Evolutionary conservation across 1,139 yeast species (phyloP).

Genomic region (Pichia sp.): DNA sequence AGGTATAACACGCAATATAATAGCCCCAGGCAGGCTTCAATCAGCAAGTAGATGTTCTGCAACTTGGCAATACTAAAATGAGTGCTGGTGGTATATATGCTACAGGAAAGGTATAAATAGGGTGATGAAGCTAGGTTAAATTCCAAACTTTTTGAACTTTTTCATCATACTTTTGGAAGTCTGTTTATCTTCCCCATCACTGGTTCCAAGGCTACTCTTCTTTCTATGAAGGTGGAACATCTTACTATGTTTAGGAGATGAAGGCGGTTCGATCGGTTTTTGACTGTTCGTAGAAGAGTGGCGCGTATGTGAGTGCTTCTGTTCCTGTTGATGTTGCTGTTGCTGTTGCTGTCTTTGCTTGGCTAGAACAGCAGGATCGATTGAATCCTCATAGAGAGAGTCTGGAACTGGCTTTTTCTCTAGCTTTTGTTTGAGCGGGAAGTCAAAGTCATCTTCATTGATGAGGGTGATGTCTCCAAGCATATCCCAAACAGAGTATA

Average conservation of each 20-base stretch:
- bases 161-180: constrained; percentile 18
- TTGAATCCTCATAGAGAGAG: constrained; percentile 18
- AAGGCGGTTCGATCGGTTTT: not conserved
- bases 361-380: constrained; percentile 11
- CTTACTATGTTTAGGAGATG: constrained; percentile 4
- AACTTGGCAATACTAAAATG: too few relatives aligned
- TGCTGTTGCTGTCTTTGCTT: constrained; percentile 1
- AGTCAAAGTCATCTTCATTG: constrained; percentile 21
- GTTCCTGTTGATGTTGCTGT: constrained; percentile 1
- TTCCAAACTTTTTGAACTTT: constrained; percentile 17
- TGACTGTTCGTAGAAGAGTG: not conserved
- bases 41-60: too few relatives aligned
- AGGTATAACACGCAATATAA: too few relatives aligned
- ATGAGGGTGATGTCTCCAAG: constrained; percentile 35
- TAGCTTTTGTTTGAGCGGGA: constrained; percentile 19
- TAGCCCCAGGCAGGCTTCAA: too few relatives aligned
- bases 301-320: not conserved
- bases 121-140: not conserved
- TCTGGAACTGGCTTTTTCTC: constrained; percentile 17
- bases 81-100: too few relatives aligned
- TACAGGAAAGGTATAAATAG: too few relatives aligned
- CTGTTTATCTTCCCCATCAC: constrained; percentile 6
- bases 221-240: constrained; percentile 7
- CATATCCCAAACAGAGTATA: constrained; percentile 56
- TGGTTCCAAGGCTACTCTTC: not conserved